Conservation (phyloP, 2,329 filamentous ascomycete species). For the Penicillium sp. region DNA sequence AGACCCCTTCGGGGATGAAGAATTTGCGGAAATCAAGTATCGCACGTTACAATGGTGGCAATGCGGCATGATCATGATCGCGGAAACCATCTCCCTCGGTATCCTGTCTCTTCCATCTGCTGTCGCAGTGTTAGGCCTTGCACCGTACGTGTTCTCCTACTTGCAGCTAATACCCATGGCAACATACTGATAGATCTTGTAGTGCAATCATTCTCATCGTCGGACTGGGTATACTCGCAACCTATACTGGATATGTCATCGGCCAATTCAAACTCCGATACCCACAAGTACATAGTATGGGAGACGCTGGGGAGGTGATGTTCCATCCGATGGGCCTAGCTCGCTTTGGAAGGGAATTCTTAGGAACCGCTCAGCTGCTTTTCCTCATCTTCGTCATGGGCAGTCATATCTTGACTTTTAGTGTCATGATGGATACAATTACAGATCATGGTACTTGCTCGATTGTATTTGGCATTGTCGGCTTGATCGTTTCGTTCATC, state of each 20-base stretch:
- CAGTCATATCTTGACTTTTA: slow-evolving; percentile 65
- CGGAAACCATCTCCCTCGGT: slow-evolving; percentile 47
- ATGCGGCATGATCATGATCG: slow-evolving; percentile 20
- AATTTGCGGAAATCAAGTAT: slow-evolving; percentile 10
- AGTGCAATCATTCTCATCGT: slow-evolving; percentile 52
- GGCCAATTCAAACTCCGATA: slow-evolving; percentile 55
- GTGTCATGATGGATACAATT: slow-evolving; percentile 63
- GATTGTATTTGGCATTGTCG: slow-evolving; percentile 58
- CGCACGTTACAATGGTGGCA: slow-evolving; percentile 15
- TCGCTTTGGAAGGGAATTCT: slow-evolving; percentile 56
- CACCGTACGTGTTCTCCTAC: slow-evolving; percentile 37
- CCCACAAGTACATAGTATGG: slow-evolving; percentile 61
- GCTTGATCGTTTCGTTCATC: slow-evolving; percentile 54
- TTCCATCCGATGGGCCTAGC: slow-evolving; percentile 57
- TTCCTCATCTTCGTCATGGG: slow-evolving; percentile 66
- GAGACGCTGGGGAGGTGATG: slow-evolving; percentile 63
- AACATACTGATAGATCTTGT: not conserved
- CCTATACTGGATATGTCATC: slow-evolving; percentile 58
- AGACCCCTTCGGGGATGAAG: slow-evolving; percentile 14
- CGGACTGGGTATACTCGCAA: slow-evolving; percentile 51
- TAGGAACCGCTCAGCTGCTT: slow-evolving; percentile 59
- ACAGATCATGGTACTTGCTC: slow-evolving; percentile 60
- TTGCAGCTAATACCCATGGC: not conserved
- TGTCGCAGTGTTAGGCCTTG: slow-evolving; percentile 50
- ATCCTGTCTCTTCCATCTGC: slow-evolving; percentile 54